Base-by-base conservation (phyloP, 2,329 filamentous ascomycete genomes). In the Diaporthe longicolla region DNA sequence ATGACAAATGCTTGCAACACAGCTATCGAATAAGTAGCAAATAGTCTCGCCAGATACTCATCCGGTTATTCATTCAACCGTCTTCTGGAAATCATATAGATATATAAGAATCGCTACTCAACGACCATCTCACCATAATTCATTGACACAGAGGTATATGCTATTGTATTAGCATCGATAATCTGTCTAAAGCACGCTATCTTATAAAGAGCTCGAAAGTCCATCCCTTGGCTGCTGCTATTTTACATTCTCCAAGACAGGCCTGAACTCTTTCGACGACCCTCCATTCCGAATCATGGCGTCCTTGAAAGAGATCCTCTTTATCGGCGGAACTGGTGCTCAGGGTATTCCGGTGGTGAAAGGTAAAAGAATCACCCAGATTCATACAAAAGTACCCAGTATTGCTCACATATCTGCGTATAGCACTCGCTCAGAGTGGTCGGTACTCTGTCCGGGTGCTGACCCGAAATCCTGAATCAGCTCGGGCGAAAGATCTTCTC, bases 241-340 rank as follows among this genome's bases (percentile, higher is more conserved):
- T 24, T 21, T n/a, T n/a, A 50, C 3, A 24, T 50, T 50, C 11
- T 50, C 6, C 19, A 50, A 4, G 7, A 50, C 19, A 50, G 15
- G n/a, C 48, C 48, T 21, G n/a, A 17, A 7, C 1, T n/a, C 48
- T 21, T 40, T 43, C 40, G 17, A n/a, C 35, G 17, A 65, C 4
- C 13, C 48, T 10, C 37, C 24, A 37, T 40, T 59, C 55, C 8
- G 13, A 29, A 50, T 57, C n/a, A 72, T 72, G 70, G 48, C 70
- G 10, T 32, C 45, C 0, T 43, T 50, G 52, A 35, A 73, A 52
- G 55, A 58, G 55, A 73, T 73, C 43, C 54, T 71, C 29, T 63
- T 82, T 45, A 81, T 84, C 43, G 83, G 83, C 17, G 82, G 82
- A 15, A 84, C 83, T 2, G 83, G 83, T 7, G 83, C 82, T 61